phyloP scores from a whole-genome alignment of 441 rosid species.

The Populus hybrid region DNA sequence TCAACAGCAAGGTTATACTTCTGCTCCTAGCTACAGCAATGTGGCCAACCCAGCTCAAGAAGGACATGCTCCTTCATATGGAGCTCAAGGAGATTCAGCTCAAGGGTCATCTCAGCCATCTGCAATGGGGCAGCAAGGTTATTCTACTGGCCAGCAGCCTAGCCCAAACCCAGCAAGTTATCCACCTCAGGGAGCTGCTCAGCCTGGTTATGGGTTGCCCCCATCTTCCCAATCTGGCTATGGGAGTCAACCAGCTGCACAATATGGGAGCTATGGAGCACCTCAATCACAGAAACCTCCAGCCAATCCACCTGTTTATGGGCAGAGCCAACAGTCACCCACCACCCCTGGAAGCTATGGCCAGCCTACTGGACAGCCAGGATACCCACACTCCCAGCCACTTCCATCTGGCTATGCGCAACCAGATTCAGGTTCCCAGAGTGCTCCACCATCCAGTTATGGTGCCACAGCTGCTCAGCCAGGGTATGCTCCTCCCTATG shows the following conservation, averaged over 20 bases:
- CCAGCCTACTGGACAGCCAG: conserved; percentile 47
- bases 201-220: conserved; percentile 63
- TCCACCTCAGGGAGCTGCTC: conserved; percentile 62
- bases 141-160: conserved; percentile 55
- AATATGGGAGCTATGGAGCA: conserved; percentile 72
- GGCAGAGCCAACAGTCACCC: conserved; percentile 82
- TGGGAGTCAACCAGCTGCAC: conserved; percentile 54
- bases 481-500: conserved; percentile 46
- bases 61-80: conserved; percentile 54
- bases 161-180: conserved; percentile 45
- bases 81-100: conserved; percentile 60
- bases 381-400: conserved; percentile 61
- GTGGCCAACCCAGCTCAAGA: conserved; percentile 60
- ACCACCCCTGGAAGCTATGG: conserved; percentile 70
- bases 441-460: conserved; percentile 47
- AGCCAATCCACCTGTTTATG: conserved; percentile 57
- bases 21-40: conserved; percentile 55
- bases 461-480: conserved; percentile 38
- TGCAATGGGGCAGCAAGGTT: conserved; percentile 51
- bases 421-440: conserved; percentile 48
- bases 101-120: conserved; percentile 65
- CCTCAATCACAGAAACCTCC: conserved; percentile 58
- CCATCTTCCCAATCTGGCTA: conserved; percentile 77
- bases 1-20: conserved; percentile 72
- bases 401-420: conserved; percentile 45